Percentiles rank a stretch among this genome's conserved stretches.
These are phyloP conservation scores for Starmerella apis DNA, from an alignment of 805 yeast species.

Conservation along the genomic window DNA sequence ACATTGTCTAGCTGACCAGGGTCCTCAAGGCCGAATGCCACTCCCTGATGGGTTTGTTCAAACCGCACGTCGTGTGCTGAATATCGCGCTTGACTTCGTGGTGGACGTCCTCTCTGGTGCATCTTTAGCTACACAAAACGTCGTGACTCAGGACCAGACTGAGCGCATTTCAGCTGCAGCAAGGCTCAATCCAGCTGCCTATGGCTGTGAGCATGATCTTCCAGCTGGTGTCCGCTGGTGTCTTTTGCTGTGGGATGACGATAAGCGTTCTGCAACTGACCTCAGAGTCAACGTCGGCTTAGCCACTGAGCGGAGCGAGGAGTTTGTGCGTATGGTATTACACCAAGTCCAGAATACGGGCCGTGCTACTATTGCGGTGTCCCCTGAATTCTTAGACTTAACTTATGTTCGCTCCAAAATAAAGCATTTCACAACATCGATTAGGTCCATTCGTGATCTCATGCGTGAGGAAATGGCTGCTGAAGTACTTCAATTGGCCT, in stretches of 20 bases:
- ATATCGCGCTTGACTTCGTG: conserved; percentile 27
- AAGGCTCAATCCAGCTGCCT: not conserved
- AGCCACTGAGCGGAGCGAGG: conserved; percentile 53
- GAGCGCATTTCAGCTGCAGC: conserved; percentile 4
- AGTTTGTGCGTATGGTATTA: conserved; percentile 65
- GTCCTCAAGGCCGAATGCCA: conserved; percentile 25
- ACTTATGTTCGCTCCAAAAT: conserved; percentile 46
- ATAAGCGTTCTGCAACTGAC: conserved; percentile 61
- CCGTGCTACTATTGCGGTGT: conserved; percentile 54
- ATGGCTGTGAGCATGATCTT: not conserved
- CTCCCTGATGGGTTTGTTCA: conserved; percentile 48
- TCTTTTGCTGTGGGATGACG: conserved; percentile 66
- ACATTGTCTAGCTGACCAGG: conserved; percentile 39
- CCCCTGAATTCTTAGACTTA: conserved; percentile 42
- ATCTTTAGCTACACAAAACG: conserved; percentile 23
- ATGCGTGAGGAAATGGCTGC: conserved; percentile 74
- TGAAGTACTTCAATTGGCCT: conserved; percentile 58
- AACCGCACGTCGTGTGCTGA: conserved; percentile 32
- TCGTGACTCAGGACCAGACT: not conserved
- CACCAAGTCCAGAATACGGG: conserved; percentile 53
- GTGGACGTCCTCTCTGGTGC: conserved; percentile 28
- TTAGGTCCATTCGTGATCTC: conserved; percentile 55
- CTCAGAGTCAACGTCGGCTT: conserved; percentile 54
- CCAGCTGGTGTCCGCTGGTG: conserved; percentile 35
- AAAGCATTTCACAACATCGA: conserved; percentile 46